Evolutionary conservation across 2,329 filamentous ascomycete species (phyloP), one percentile per base, ranked within the genome.

Genomic region (Biscogniauxia mediterranea): DNA sequence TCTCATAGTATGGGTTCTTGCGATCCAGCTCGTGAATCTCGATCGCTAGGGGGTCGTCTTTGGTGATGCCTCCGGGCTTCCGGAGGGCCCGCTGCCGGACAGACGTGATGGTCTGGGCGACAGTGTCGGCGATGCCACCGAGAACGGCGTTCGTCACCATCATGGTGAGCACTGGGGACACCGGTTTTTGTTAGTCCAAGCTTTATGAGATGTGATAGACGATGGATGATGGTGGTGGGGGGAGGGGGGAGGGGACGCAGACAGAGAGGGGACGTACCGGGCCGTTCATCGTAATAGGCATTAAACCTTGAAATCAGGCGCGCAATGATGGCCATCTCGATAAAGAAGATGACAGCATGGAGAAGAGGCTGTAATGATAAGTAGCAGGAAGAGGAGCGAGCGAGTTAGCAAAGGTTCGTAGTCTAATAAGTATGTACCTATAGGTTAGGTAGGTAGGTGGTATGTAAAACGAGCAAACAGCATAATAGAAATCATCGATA

Each of bases 131-230:
- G 69, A 99, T 89, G 70, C 95, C 95, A 79, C 92, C 93, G 61
- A 99, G 87, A 60, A 98, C 89, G 68, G 95, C 91, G 80, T 99
- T 99, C 75, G 94, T 97, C 74, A 97, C 92, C 94, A 99, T 99
- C 78, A 96, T 99, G 64, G 95, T 99, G 71, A 99, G 86, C 51
- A 99, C 91, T 91, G 74, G 61, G 56, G 46, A 32, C 11, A 13
- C 7, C 50, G 26, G 2, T 42, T n/a, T 52, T 15, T 17, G 52
- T 59, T 9, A 62, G 61, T n/a, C 19, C 66, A 21, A 65, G 63
- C 52, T 23, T 23, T 23, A 23, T n/a, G 38, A 0, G 3, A 21
- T 17, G 49, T 17, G 21, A 17, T 38, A 2, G 8, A 20, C 5
- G 23, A 9, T 32, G 28, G 13, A 49, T 9, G 19, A n/a, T 20